phyloP scores from a whole-genome alignment of 192 early-diverging fungal species.

The Dissophora ornata region DNA sequence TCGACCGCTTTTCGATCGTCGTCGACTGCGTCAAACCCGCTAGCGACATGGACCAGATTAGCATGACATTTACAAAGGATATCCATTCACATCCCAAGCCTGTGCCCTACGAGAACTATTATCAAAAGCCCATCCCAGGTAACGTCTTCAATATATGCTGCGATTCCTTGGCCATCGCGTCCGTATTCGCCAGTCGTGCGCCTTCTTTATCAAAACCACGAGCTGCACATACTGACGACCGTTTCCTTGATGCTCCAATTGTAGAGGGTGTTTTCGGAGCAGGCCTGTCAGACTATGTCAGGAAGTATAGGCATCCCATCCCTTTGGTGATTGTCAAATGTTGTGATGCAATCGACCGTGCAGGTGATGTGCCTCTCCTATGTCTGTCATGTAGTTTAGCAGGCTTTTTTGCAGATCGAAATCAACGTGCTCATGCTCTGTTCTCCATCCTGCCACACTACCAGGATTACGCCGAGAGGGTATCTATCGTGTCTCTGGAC shows the following conservation, averaged over 20 bases:
- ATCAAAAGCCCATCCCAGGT: constrained; percentile 32
- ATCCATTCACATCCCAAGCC: constrained; percentile 44
- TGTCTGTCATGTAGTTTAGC: too few relatives aligned
- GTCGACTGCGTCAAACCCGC: constrained; percentile 40
- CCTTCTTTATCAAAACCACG: too few relatives aligned
- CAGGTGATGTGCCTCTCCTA: constrained; percentile 13
- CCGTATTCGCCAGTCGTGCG: too few relatives aligned
- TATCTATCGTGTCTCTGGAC: constrained; percentile 49
- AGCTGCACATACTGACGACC: neutral
- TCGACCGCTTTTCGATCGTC: constrained; percentile 24
- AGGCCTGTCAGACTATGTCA: constrained; percentile 29
- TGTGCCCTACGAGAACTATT: constrained; percentile 37
- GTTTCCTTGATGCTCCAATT: neutral
- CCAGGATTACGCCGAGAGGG: constrained; percentile 36
- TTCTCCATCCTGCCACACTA: too few relatives aligned
- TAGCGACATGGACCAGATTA: constrained; percentile 43
- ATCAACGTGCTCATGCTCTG: too few relatives aligned
- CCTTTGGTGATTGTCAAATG: constrained; percentile 46
- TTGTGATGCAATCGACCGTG: constrained; percentile 40
- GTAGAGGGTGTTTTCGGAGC: constrained; percentile 42
- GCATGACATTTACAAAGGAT: constrained; percentile 33
- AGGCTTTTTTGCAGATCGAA: too few relatives aligned
- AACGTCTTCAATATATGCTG: too few relatives aligned
- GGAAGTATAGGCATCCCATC: constrained; percentile 30
- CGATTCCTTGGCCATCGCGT: too few relatives aligned